Conservation (phyloP, 176 grass and related monocot species). For the Elaeis guineensis region DNA sequence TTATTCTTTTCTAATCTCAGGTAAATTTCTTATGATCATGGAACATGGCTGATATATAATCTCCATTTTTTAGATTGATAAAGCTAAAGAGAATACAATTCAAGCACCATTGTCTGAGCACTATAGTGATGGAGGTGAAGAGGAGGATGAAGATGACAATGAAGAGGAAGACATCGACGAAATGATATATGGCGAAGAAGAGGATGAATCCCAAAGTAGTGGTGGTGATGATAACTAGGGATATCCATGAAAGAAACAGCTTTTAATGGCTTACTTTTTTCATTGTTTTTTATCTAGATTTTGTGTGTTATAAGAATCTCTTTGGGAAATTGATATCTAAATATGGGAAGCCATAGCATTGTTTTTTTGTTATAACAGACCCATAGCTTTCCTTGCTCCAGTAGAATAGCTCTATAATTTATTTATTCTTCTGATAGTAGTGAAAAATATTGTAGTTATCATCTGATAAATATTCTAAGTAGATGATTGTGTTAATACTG, state of each 20-base stretch:
- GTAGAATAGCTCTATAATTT: too few relatives aligned
- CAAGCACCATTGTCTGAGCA: constrained; percentile 17
- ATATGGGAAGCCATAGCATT: too few relatives aligned
- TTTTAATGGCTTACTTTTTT: not conserved
- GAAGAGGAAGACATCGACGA: constrained; percentile 59
- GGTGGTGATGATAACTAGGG: constrained; percentile 25
- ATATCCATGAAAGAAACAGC: not conserved
- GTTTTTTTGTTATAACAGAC: too few relatives aligned
- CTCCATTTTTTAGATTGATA: constrained; percentile 36
- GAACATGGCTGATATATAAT: constrained; percentile 3
- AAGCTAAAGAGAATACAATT: constrained; percentile 15
- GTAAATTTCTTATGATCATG: not conserved
- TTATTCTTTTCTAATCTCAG: not conserved
- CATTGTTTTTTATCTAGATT: too few relatives aligned
- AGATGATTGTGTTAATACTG: too few relatives aligned
- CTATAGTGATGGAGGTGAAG: constrained; percentile 3
- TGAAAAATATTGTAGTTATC: too few relatives aligned
- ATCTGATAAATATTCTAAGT: too few relatives aligned
- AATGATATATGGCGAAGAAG: constrained; percentile 71
- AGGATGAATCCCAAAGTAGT: constrained; percentile 32
- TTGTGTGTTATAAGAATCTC: too few relatives aligned
- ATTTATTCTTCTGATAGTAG: too few relatives aligned
- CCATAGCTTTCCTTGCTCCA: too few relatives aligned
- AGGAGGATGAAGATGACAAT: constrained; percentile 40
- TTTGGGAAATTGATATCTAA: too few relatives aligned